Percentiles rank a stretch among this genome's conserved stretches.
phyloP scores from a whole-genome alignment of 768 basidiomycete genomes.

The Rhodotorula toruloides region DNA sequence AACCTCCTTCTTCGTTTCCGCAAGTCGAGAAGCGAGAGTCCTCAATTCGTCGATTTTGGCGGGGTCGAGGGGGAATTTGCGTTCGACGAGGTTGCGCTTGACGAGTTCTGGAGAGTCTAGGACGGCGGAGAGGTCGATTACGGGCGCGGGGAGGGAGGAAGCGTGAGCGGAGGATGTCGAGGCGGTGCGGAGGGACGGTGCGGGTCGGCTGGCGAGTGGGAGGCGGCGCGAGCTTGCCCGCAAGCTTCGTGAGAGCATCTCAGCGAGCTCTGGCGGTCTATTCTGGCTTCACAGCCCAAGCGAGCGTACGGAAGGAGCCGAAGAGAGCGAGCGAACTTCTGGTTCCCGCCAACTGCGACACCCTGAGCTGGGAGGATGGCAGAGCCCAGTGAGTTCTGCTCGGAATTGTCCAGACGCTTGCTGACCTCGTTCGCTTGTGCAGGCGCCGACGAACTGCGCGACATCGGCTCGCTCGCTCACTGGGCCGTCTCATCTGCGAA shows the following conservation, averaged over 20 bases:
- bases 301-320: neutral
- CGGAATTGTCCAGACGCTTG: neutral
- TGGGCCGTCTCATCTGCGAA: slow-evolving; percentile 98
- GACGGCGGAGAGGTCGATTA: slow-evolving; percentile 28
- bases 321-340: neutral
- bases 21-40: slow-evolving; percentile 18
- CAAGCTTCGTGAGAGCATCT: neutral
- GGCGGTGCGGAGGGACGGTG: slow-evolving; percentile 6
- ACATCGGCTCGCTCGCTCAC: slow-evolving; percentile 72
- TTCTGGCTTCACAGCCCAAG: neutral
- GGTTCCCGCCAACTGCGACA: too few relatives aligned
- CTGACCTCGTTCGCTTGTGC: neutral
- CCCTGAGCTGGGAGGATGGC: neutral
- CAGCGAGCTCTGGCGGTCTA: too few relatives aligned
- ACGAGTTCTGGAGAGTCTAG: slow-evolving; percentile 4
- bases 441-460: slow-evolving; percentile 39
- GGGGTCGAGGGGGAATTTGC: slow-evolving; percentile 18
- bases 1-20: slow-evolving; percentile 23
- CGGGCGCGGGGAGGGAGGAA: slow-evolving; percentile 25
- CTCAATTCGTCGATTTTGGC: slow-evolving; percentile 15
- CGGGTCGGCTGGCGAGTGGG: neutral
- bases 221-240: neutral
- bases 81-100: slow-evolving; percentile 24
- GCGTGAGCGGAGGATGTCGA: slow-evolving; percentile 20
- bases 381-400: slow-evolving; percentile 12